phyloP scores from a whole-genome alignment of 441 rosid genomes.

The Cnidoscolus chayamansa region DNA sequence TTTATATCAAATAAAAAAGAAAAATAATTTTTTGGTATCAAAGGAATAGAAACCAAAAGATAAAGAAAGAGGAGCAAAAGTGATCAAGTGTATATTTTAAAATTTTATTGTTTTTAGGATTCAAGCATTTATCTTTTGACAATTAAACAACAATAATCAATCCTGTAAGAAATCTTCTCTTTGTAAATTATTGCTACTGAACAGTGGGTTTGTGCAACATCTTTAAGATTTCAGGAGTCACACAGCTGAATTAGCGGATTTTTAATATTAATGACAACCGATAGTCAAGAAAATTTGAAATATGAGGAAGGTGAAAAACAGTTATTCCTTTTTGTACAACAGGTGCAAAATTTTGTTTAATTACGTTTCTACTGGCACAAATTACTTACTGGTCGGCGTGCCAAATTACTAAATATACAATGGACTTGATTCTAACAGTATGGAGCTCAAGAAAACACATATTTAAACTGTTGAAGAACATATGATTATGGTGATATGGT shows the following conservation, averaged over 20 bases:
- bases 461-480: no score
- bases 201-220: neutral
- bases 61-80: neutral
- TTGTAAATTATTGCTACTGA: neutral
- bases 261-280: neutral
- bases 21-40: no score
- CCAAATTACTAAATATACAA: neutral
- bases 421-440: neutral
- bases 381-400: neutral
- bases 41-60: neutral
- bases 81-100: neutral
- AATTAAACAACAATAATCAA: neutral
- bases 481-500: neutral
- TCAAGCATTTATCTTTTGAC: neutral
- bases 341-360: neutral
- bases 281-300: neutral
- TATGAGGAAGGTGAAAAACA: neutral
- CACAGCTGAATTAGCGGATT: neutral
- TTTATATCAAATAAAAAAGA: neutral
- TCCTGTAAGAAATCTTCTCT: neutral
- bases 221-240: neutral
- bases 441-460: no score
- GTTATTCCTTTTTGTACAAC: neutral
- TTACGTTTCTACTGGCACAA: neutral
- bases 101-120: neutral